Evolutionary conservation across 2,329 filamentous ascomycete species (phyloP).

Genomic region (Nigrospora sphaerica): DNA sequence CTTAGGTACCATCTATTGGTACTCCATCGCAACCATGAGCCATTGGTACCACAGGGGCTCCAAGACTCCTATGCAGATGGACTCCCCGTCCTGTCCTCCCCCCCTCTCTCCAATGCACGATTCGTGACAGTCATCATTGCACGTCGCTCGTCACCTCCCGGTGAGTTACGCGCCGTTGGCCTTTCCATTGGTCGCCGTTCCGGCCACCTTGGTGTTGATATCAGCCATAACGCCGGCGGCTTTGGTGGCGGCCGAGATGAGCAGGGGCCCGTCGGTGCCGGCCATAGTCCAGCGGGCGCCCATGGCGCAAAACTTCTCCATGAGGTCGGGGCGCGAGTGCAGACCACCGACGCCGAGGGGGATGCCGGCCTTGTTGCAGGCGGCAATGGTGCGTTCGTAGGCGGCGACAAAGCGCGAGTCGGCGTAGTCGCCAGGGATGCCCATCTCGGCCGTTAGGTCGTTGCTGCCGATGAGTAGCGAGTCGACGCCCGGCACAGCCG

Average conservation of each 20-base stretch:
- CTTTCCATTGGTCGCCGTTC: not conserved
- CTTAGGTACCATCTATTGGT: too few species aligned
- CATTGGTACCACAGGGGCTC: too few species aligned
- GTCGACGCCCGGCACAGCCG: conserved; percentile 29
- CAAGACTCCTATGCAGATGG: too few species aligned
- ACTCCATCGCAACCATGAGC: too few species aligned
- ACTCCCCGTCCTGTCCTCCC: too few species aligned
- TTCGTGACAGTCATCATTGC: too few species aligned
- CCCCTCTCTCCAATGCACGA: too few species aligned
- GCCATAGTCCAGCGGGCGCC: conserved; percentile 15
- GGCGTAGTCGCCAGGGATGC: conserved; percentile 32
- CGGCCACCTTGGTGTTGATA: conserved; percentile 9
- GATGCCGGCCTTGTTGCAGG: conserved; percentile 29
- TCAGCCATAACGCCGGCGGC: conserved; percentile 14
- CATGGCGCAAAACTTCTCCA: conserved; percentile 26
- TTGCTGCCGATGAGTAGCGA: conserved; percentile 35
- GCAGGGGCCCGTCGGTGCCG: conserved; percentile 18
- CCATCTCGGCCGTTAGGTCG: conserved; percentile 34
- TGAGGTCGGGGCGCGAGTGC: conserved; percentile 29
- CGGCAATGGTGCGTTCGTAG: conserved; percentile 25
- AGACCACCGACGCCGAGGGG: conserved; percentile 32
- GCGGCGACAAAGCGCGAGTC: conserved; percentile 20
- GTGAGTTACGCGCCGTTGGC: not conserved
- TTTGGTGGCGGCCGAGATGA: conserved; percentile 17
- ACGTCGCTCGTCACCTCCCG: too few species aligned